Evolutionary conservation across 139 green algal genomes (phyloP).

Genomic region (Bryopsis sp.): DNA sequence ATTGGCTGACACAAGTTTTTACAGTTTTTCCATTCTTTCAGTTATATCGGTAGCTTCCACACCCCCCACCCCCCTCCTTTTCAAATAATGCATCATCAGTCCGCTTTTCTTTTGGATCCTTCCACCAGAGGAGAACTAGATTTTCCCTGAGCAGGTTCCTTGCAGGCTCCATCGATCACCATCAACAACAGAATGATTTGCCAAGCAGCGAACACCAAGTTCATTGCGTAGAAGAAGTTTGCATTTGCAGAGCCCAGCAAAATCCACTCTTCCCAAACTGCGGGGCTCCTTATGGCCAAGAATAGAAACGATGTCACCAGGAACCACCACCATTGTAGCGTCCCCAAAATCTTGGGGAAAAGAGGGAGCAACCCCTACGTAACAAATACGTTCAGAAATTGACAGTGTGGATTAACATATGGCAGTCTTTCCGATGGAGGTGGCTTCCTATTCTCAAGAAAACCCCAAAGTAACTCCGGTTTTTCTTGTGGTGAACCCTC

Average conservation of each 20-base stretch:
- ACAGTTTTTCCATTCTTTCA: too few species aligned
- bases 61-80: too few species aligned
- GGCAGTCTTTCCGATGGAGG: too few species aligned
- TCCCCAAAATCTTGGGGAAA: constrained; percentile 27
- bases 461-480: neutral
- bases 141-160: too few species aligned
- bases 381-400: neutral
- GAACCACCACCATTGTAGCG: constrained; percentile 32
- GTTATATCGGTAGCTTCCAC: too few species aligned
- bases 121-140: too few species aligned
- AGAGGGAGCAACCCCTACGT: constrained; percentile 33
- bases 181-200: too few species aligned
- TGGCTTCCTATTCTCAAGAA: neutral
- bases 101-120: too few species aligned
- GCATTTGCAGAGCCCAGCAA: constrained; percentile 52
- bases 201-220: constrained; percentile 51
- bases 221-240: constrained; percentile 79
- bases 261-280: constrained; percentile 70
- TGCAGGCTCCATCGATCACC: too few species aligned
- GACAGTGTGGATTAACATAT: neutral
- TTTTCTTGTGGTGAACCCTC: neutral
- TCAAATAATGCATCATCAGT: too few species aligned
- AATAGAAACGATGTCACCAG: constrained; percentile 41
- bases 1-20: too few species aligned
- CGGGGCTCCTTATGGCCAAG: constrained; percentile 40